Percentiles rank a stretch among this genome's conserved stretches.
phyloP scores from a whole-genome alignment of 2,329 filamentous ascomycete genomes.

The Teratosphaeria nubilosa region DNA sequence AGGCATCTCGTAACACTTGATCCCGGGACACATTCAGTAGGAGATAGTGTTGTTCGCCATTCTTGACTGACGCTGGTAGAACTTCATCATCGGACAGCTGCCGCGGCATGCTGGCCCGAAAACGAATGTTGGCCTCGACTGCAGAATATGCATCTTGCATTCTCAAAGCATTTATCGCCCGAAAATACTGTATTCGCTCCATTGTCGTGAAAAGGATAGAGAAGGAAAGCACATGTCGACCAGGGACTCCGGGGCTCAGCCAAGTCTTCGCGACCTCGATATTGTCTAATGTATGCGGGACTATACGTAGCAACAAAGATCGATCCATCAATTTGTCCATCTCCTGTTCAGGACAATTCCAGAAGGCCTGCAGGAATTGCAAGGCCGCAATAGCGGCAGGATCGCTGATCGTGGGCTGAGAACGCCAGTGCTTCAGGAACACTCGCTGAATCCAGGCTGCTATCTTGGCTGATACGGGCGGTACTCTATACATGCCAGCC shows the following conservation, averaged over 20 bases:
- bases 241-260: slow-evolving; percentile 50
- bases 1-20: slow-evolving; percentile 35
- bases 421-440: slow-evolving; percentile 2
- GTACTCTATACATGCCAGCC: neutral
- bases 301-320: slow-evolving; percentile 33
- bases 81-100: slow-evolving; percentile 9
- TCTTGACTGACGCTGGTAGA: slow-evolving; percentile 23
- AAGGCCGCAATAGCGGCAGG: neutral
- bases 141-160: slow-evolving; percentile 39
- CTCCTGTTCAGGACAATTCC: neutral
- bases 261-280: slow-evolving; percentile 66
- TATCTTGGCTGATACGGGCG: neutral
- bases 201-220: slow-evolving; percentile 68
- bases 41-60: slow-evolving; percentile 30
- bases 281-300: slow-evolving; percentile 65
- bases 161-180: slow-evolving; percentile 72
- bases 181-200: slow-evolving; percentile 71
- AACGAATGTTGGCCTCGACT: slow-evolving; percentile 1
- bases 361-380: neutral
- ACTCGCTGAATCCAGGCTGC: neutral
- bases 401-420: neutral
- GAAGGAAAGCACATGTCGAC: slow-evolving; percentile 67
- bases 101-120: slow-evolving; percentile 1
- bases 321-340: slow-evolving; percentile 27
- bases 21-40: slow-evolving; percentile 35